phyloP scores from a whole-genome alignment of 2,329 filamentous ascomycete species.

The Tolypocladium tundrense region DNA sequence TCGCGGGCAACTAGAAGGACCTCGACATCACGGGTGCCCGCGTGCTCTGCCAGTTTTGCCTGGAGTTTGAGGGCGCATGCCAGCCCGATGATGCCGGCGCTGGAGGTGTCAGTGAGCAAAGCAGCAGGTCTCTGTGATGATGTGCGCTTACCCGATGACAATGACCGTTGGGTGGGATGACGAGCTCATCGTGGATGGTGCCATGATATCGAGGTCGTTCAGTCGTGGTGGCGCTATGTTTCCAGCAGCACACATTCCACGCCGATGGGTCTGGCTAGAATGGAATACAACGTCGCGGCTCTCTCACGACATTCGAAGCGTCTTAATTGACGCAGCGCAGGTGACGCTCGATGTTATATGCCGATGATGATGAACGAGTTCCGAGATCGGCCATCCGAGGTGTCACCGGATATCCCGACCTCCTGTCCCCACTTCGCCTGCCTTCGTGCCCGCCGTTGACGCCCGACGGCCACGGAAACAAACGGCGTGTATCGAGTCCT shows the following conservation, averaged over 20 bases:
- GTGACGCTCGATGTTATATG: neutral
- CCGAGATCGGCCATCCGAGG: neutral
- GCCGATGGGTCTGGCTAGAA: neutral
- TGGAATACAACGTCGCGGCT: neutral
- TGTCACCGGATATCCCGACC: neutral
- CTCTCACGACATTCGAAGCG: neutral
- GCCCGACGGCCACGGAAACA: neutral
- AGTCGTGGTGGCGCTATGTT: neutral
- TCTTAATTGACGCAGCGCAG: neutral
- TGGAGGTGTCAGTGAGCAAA: constrained; percentile 12
- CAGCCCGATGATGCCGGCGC: constrained; percentile 44
- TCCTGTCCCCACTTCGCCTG: neutral
- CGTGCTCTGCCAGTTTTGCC: constrained; percentile 5
- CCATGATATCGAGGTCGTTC: neutral
- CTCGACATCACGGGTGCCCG: neutral
- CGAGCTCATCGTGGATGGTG: neutral
- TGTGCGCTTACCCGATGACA: constrained; percentile 3
- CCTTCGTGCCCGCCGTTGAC: neutral
- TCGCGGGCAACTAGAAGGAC: constrained; percentile 20
- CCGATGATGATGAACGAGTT: neutral
- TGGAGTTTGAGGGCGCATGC: constrained; percentile 37
- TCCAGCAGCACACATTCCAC: neutral
- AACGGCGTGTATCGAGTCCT: neutral
- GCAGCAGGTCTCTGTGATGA: neutral
- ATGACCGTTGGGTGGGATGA: constrained; percentile 1